Base-by-base conservation (phyloP, 2,329 filamentous ascomycete genomes). In the Exophiala calicioides region DNA sequence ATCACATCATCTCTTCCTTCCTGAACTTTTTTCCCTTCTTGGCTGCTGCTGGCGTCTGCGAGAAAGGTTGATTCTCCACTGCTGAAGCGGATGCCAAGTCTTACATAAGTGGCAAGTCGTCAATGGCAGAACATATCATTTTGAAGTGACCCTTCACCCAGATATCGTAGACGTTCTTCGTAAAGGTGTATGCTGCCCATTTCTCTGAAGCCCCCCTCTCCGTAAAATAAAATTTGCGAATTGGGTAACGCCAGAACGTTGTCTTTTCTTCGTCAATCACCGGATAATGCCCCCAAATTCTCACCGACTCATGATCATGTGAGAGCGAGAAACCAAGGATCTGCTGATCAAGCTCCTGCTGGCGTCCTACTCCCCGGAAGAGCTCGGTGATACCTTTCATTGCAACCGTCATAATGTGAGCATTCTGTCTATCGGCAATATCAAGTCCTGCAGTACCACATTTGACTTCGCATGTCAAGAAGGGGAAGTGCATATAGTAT, bases 261-360 rank as follows among this genome's bases (percentile, higher is more conserved):
- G 50, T 63, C 5, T 64, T 47, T 2, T 62, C 57, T 12, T 51
- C 56, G 16, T 60, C 44, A 18, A 73, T 64, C 2, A 68, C 61
- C 1, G 69, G 56, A 44, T 74, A 74, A 43, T 72, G 59, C 19
- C 67, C 66, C 48, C 69, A 72, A 24, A 74, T 72, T 9, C 52
- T 45, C n/a, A 60, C 53, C 16, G 48, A 44, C 5, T 32, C n/a
- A 16, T 58, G 27, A 30, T 62, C 55, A 24, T 63, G 49, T 9
- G 44, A 47, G n/a, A 47, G 40, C 2, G 44, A 47, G 29, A 47
- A 47, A 19, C 18, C 36, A 8, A 47, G 48, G 16, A 62, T 56
- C 30, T 53, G 35, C 5, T 44, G 45, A 47, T 62, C 9, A 16
- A 47, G 20, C 38, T 48, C 45, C 20, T 23, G 15, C 16, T 43